These are phyloP conservation scores for Peronospora destructor DNA, from an alignment of 352 stramenopile species.

Conservation along the genomic window DNA sequence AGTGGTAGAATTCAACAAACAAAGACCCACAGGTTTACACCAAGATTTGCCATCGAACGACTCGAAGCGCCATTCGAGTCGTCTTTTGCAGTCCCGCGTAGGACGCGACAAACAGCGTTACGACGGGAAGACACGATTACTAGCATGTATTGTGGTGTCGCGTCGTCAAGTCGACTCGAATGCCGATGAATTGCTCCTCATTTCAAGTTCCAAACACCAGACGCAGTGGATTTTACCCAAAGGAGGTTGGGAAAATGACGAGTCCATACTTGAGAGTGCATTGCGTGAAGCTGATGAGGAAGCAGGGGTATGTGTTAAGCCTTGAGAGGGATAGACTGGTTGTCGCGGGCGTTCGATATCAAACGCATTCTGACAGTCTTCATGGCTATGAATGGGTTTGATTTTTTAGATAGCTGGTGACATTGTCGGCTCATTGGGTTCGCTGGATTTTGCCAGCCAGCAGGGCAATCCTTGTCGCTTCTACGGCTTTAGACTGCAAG, in stretches of 20 bases:
- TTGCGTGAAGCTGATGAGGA: slow-evolving; percentile 92
- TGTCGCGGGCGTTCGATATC: neutral
- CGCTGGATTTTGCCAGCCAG: slow-evolving; percentile 41
- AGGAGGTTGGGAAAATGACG: slow-evolving; percentile 93
- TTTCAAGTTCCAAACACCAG: slow-evolving; percentile 83
- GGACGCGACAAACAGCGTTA: slow-evolving; percentile 66
- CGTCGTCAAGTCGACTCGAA: slow-evolving; percentile 2
- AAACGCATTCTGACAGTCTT: slow-evolving; percentile 2
- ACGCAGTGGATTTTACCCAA: slow-evolving; percentile 95
- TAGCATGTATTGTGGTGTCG: slow-evolving; percentile 48
- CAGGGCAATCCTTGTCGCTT: slow-evolving; percentile 46
- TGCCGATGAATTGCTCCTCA: slow-evolving; percentile 58
- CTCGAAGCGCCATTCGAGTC: slow-evolving; percentile 11
- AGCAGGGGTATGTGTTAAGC: slow-evolving; percentile 53
- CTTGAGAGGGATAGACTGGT: too few relatives aligned
- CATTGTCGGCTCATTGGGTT: slow-evolving; percentile 36
- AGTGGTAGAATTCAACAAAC: too few relatives aligned
- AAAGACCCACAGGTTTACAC: slow-evolving; percentile 11
- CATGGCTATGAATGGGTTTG: slow-evolving; percentile 4
- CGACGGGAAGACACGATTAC: slow-evolving; percentile 44
- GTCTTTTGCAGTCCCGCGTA: slow-evolving; percentile 41
- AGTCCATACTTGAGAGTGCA: slow-evolving; percentile 87
- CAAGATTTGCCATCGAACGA: slow-evolving; percentile 9
- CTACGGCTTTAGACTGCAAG: slow-evolving; percentile 38
- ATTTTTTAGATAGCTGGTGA: slow-evolving; percentile 31